A percentile compares a stretch with the other conserved stretches of the same genome.
These are phyloP conservation scores for Irpex rosettiformis DNA, from an alignment of 1,284 basidiomycete genomes.

Conservation along the genomic window DNA sequence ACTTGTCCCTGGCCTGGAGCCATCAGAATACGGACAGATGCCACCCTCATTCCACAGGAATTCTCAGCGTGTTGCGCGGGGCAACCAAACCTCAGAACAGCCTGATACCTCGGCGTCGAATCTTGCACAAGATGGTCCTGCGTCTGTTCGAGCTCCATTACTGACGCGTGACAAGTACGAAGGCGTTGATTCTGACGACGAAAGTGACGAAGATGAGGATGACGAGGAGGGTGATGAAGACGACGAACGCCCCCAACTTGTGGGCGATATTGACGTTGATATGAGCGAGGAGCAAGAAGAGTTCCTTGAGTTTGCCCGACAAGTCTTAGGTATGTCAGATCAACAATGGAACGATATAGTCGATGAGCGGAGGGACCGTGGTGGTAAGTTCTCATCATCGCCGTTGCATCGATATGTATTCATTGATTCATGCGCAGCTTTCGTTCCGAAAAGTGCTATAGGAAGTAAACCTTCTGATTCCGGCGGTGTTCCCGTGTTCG, in stretches of 20 bases:
- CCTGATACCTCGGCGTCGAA: slow-evolving; percentile 2
- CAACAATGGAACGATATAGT: slow-evolving; percentile 84
- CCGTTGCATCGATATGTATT: neutral
- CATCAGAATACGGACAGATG: slow-evolving; percentile 79
- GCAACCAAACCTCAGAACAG: slow-evolving; percentile 9
- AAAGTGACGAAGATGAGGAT: slow-evolving; percentile 60
- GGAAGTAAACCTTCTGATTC: slow-evolving; percentile 15
- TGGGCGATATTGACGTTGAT: slow-evolving; percentile 81
- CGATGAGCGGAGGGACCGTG: slow-evolving; percentile 66
- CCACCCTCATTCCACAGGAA: slow-evolving; percentile 63
- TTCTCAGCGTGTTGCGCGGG: slow-evolving; percentile 63
- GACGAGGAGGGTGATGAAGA: slow-evolving; percentile 63
- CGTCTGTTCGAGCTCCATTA: slow-evolving; percentile 66
- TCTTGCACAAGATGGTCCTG: slow-evolving; percentile 22
- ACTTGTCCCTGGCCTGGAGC: slow-evolving; percentile 65
- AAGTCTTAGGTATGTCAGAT: slow-evolving; percentile 82
- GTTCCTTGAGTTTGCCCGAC: slow-evolving; percentile 88
- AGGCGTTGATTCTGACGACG: slow-evolving; percentile 83
- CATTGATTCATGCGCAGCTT: slow-evolving; percentile 43
- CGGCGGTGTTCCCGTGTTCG: neutral
- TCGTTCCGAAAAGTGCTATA: slow-evolving; percentile 53
- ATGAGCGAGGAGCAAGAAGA: slow-evolving; percentile 90
- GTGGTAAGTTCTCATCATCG: slow-evolving; percentile 51
- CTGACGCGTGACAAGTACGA: slow-evolving; percentile 79
- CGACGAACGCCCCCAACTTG: slow-evolving; percentile 74